Percentiles rank a stretch among this genome's conserved stretches.
Conservation (phyloP, 371 early-diverging fungal genomes). For the Mucor irregularis region DNA sequence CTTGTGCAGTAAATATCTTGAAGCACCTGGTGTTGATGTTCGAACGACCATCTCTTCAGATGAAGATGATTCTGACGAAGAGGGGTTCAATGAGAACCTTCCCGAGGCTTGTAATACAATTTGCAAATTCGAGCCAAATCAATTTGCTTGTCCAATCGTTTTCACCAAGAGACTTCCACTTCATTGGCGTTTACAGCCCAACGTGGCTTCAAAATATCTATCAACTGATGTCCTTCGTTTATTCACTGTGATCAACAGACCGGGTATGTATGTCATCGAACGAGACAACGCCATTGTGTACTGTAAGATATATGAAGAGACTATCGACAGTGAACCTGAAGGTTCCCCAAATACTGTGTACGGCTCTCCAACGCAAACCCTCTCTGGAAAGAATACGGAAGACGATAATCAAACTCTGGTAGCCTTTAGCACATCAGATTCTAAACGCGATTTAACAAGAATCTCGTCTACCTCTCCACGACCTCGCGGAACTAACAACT, state of each 20-base stretch:
- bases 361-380: conserved; percentile 12
- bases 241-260: conserved; percentile 71
- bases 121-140: conserved; percentile 53
- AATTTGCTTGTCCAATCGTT: conserved; percentile 73
- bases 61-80: conserved; percentile 35
- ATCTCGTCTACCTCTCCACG: conserved; percentile 15
- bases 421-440: background rate
- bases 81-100: conserved; percentile 10
- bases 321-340: background rate
- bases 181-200: conserved; percentile 75
- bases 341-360: conserved; percentile 14
- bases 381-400: conserved; percentile 1
- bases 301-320: conserved; percentile 45
- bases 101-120: background rate
- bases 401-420: conserved; percentile 16
- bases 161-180: conserved; percentile 67
- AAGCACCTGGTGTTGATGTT: conserved; percentile 42
- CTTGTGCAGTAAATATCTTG: conserved; percentile 72
- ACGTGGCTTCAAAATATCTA: conserved; percentile 65
- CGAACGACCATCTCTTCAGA: conserved; percentile 47
- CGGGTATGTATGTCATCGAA: conserved; percentile 73
- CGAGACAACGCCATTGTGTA: conserved; percentile 55
- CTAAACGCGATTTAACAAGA: conserved; percentile 13
- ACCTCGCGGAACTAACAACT: conserved; percentile 19
- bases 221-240: conserved; percentile 55